A percentile compares a stretch with the other conserved stretches of the same genome.
Evolutionary conservation across 2,329 filamentous ascomycete genomes (phyloP).

Genomic region (Hypoxylon sp.): DNA sequence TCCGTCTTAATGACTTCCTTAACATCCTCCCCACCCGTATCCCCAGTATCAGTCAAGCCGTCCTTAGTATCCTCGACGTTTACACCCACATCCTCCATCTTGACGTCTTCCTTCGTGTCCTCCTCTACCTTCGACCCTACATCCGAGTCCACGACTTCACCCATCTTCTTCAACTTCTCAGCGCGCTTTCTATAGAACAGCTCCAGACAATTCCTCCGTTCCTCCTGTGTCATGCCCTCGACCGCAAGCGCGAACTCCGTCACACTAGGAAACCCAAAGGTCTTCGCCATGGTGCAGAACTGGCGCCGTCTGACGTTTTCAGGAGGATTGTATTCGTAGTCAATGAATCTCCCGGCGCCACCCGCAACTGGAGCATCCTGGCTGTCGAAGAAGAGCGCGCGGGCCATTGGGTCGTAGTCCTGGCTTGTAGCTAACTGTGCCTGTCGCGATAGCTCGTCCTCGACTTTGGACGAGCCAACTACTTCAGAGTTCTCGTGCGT

Average conservation of each 20-base stretch:
- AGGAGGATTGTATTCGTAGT: slow-evolving; percentile 78
- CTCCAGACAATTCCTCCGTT: slow-evolving; percentile 83
- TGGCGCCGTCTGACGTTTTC: slow-evolving; percentile 81
- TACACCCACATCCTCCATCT: slow-evolving; percentile 22
- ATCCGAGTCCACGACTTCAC: slow-evolving; percentile 43
- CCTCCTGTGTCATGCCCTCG: slow-evolving; percentile 89
- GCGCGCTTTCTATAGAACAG: slow-evolving; percentile 81
- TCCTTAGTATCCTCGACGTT: slow-evolving; percentile 22
- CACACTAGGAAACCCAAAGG: slow-evolving; percentile 81
- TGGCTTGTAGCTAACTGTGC: slow-evolving; percentile 72
- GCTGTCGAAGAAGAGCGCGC: slow-evolving; percentile 71
- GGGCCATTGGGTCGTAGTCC: slow-evolving; percentile 66
- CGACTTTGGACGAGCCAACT: slow-evolving; percentile 91
- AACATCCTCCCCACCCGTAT: slow-evolving; percentile 25
- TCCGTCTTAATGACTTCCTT: slow-evolving; percentile 25
- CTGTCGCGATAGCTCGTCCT: slow-evolving; percentile 83
- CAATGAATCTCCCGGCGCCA: slow-evolving; percentile 47
- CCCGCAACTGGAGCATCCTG: slow-evolving; percentile 55
- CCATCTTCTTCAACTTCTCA: slow-evolving; percentile 60
- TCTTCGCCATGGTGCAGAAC: slow-evolving; percentile 90
- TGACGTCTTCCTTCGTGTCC: slow-evolving; percentile 21
- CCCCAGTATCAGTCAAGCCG: slow-evolving; percentile 8
- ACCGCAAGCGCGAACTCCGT: slow-evolving; percentile 92
- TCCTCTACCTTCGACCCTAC: slow-evolving; percentile 25
- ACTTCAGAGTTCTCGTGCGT: slow-evolving; percentile 98